phyloP scores from a whole-genome alignment of 495 filamentous ascomycete genomes.

The Podospora comata region DNA sequence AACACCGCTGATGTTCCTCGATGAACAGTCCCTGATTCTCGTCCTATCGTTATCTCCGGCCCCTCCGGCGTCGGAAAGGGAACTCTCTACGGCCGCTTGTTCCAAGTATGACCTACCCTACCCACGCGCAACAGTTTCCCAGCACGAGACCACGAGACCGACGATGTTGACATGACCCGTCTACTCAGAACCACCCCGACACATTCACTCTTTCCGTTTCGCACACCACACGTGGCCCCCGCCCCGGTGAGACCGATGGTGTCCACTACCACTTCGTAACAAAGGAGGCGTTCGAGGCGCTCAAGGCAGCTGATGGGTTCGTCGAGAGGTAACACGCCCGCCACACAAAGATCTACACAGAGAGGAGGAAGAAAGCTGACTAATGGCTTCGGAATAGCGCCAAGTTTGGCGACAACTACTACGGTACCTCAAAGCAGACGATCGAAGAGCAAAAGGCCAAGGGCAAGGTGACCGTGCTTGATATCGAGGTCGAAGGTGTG shows the following conservation, averaged over 20 bases:
- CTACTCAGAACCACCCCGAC: conserved; percentile 51
- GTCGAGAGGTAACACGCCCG: conserved; percentile 55
- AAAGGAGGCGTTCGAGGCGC: conserved; percentile 63
- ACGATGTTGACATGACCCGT: conserved; percentile 22
- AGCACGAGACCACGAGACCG: conserved; percentile 35
- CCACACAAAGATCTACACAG: background rate
- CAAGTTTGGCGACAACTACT: conserved; percentile 80
- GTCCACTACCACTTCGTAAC: conserved; percentile 78
- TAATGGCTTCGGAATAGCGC: conserved; percentile 47
- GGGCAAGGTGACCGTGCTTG: conserved; percentile 65
- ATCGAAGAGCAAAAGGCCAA: conserved; percentile 69
- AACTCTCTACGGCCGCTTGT: conserved; percentile 74
- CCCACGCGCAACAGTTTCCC: background rate
- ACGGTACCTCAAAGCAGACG: conserved; percentile 77
- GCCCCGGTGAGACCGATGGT: conserved; percentile 71
- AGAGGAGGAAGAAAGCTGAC: background rate
- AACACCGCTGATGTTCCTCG: background rate
- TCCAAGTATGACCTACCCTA: conserved; percentile 28
- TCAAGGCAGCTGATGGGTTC: conserved; percentile 70
- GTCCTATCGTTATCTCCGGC: conserved; percentile 82
- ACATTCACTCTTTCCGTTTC: conserved; percentile 81
- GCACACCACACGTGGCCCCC: conserved; percentile 79
- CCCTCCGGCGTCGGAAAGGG: conserved; percentile 86
- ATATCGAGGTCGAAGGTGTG: conserved; percentile 98
- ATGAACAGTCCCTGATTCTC: conserved; percentile 25